Conservation (phyloP, 1,284 basidiomycete species). For the Tylopilus sp. region DNA sequence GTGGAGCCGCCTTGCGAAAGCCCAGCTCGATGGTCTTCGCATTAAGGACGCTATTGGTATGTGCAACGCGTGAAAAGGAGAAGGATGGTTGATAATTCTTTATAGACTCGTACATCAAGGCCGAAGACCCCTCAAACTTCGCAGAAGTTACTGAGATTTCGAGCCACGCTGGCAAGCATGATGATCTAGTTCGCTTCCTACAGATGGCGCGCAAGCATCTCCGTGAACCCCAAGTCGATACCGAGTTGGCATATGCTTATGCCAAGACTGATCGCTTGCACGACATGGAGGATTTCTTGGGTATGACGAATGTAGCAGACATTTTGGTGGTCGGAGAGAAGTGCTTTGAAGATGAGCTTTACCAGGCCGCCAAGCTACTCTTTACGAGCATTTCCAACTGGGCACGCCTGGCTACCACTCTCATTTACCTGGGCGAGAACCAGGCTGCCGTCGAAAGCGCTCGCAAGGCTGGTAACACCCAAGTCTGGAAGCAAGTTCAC, state of each 20-base stretch:
- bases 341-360: constrained; percentile 98
- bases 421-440: constrained; percentile 98
- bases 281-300: constrained; percentile 99
- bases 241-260: constrained; percentile 94
- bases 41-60: constrained; percentile 96
- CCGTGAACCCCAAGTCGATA: constrained; percentile 97
- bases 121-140: constrained; percentile 95
- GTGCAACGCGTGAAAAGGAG: constrained; percentile 15
- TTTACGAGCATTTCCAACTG: constrained; percentile 99
- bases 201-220: constrained; percentile 99
- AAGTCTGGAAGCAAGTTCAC: constrained; percentile 99
- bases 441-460: constrained; percentile 98
- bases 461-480: constrained; percentile 97
- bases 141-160: constrained; percentile 97
- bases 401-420: constrained; percentile 95
- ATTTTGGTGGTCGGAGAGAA: constrained; percentile 96
- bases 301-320: constrained; percentile 99
- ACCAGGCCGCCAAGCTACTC: constrained; percentile 94
- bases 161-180: constrained; percentile 94
- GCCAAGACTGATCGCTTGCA: constrained; percentile 96
- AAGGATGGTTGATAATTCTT: constrained; percentile 9
- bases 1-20: constrained; percentile 97
- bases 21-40: constrained; percentile 97
- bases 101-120: constrained; percentile 97
- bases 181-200: constrained; percentile 95